Evolutionary conservation across 495 filamentous ascomycete species (phyloP).

Genomic region (Penicillium odoratum): DNA sequence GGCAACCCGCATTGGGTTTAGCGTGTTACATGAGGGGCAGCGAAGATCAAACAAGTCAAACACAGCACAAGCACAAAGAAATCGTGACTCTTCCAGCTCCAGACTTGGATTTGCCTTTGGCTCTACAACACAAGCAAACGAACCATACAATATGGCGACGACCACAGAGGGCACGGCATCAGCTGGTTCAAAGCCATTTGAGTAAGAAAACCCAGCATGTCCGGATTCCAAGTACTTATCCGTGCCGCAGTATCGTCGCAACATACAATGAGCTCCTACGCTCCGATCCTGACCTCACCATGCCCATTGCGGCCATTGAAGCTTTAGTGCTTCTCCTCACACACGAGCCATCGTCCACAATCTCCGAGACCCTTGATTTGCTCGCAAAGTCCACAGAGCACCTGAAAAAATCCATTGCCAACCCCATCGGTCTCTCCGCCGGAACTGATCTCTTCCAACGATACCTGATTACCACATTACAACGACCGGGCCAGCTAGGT

Average conservation of each 20-base stretch:
- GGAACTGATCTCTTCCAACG: slow-evolving; percentile 95
- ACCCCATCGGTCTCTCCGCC: slow-evolving; percentile 85
- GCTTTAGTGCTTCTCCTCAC: slow-evolving; percentile 82
- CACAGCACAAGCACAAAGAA: slow-evolving; percentile 26
- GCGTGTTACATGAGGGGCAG: slow-evolving; percentile 36
- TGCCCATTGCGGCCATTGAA: slow-evolving; percentile 95
- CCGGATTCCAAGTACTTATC: slow-evolving; percentile 17
- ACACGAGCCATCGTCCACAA: slow-evolving; percentile 72
- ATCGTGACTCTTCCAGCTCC: slow-evolving; percentile 34
- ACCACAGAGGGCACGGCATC: slow-evolving; percentile 24
- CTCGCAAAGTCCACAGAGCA: slow-evolving; percentile 71
- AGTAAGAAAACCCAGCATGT: slow-evolving; percentile 33
- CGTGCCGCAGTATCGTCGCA: slow-evolving; percentile 51
- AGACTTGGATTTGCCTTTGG: slow-evolving; percentile 1
- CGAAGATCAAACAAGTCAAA: slow-evolving; percentile 45
- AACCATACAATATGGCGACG: slow-evolving; percentile 35
- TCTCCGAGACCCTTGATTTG: slow-evolving; percentile 88
- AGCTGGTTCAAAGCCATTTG: slow-evolving; percentile 38
- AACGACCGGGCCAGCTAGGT: slow-evolving; percentile 52
- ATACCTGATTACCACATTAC: slow-evolving; percentile 76
- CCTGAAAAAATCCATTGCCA: slow-evolving; percentile 73
- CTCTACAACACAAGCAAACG: slow-evolving; percentile 3
- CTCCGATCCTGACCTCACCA: slow-evolving; percentile 80
- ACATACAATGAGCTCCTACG: slow-evolving; percentile 60
- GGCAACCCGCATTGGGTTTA: slow-evolving; percentile 36